Evolutionary conservation across 371 early-diverging fungal species (phyloP).

Genomic region (Phascolomyces articulosus): DNA sequence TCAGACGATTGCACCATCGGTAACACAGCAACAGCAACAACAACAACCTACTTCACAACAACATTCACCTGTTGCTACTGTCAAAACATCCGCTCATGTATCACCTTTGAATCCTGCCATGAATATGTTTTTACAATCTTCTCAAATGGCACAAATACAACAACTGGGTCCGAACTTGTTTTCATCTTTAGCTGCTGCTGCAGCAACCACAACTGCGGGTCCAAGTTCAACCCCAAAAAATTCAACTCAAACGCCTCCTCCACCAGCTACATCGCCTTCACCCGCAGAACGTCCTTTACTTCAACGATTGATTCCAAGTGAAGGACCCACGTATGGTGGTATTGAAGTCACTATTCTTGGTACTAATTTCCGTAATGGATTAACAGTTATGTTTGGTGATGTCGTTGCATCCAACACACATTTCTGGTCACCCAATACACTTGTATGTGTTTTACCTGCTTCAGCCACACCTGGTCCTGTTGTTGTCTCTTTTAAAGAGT

Average conservation of each 20-base stretch:
- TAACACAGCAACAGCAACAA: conserved; percentile 1
- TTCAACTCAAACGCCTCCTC: conserved; percentile 7
- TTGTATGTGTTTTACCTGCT: conserved; percentile 87
- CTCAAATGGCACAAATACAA: conserved; percentile 1
- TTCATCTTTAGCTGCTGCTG: neutral
- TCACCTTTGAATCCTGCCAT: conserved; percentile 6
- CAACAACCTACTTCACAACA: neutral
- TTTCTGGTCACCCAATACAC: conserved; percentile 76
- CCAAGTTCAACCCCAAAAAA: neutral
- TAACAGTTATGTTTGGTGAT: conserved; percentile 66
- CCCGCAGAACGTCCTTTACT: conserved; percentile 39
- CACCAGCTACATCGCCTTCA: conserved; percentile 22
- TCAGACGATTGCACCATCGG: conserved; percentile 1
- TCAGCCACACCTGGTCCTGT: conserved; percentile 76
- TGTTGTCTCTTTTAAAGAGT: conserved; percentile 76
- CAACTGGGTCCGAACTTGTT: conserved; percentile 9
- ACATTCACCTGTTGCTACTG: conserved; percentile 6
- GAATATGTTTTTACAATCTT: neutral
- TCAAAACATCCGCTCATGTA: neutral
- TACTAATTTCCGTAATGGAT: conserved; percentile 69
- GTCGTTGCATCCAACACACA: conserved; percentile 60
- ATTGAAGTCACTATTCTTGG: conserved; percentile 86
- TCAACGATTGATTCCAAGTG: conserved; percentile 70
- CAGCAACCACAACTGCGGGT: neutral
- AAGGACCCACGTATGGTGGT: conserved; percentile 85